Evolutionary conservation across 208 protist species (phyloP).

Genomic region (Wallacemonas sp.): DNA sequence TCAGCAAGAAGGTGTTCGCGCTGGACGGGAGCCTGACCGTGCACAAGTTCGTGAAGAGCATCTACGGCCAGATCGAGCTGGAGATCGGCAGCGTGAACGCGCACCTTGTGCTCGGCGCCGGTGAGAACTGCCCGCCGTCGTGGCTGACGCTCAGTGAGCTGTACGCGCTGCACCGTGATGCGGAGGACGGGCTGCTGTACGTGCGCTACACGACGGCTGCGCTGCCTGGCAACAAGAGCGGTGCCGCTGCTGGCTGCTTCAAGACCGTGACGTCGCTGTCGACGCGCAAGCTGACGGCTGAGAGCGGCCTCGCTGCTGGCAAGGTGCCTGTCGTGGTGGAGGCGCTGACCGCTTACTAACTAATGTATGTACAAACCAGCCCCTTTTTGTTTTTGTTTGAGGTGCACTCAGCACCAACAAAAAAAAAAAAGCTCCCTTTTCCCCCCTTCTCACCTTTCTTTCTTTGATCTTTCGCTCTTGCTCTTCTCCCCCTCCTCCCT

Average conservation of each 20-base stretch:
- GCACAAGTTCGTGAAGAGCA: constrained; percentile 11
- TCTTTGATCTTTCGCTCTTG: background rate
- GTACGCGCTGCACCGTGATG: background rate
- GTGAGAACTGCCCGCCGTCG: background rate
- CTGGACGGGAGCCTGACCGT: background rate
- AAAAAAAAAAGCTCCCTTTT: constrained; percentile 5
- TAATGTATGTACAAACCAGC: background rate
- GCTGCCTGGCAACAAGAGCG: background rate
- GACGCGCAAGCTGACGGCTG: background rate
- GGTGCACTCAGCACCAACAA: no score
- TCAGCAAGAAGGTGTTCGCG: background rate
- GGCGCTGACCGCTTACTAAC: background rate
- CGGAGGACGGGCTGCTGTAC: constrained; percentile 2
- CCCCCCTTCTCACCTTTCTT: background rate
- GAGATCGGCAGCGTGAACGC: constrained; percentile 8
- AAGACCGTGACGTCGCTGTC: background rate
- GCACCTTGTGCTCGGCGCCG: constrained; percentile 2
- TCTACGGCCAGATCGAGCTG: constrained; percentile 1
- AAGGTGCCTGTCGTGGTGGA: constrained; percentile 8
- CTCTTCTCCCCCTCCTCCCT: background rate
- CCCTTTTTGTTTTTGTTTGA: background rate
- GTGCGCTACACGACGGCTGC: background rate
- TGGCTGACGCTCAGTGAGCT: constrained; percentile 1
- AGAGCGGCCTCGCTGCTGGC: background rate
- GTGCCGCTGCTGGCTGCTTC: background rate